phyloP scores from a whole-genome alignment of 495 filamentous ascomycete species.

The Wilcoxina mikolae region DNA sequence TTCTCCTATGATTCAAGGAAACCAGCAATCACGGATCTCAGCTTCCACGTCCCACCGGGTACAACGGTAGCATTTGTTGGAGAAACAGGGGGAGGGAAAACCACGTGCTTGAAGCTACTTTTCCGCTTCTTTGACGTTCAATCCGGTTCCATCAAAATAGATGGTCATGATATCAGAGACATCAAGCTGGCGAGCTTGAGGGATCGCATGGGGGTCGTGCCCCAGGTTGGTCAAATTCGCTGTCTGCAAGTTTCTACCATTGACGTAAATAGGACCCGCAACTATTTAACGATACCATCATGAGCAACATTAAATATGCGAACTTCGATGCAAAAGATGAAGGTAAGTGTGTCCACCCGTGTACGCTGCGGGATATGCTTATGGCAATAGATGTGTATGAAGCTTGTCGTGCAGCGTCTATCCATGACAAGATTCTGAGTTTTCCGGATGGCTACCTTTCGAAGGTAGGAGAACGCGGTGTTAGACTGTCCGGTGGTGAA shows the following conservation, averaged over 20 bases:
- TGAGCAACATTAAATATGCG: constrained; percentile 60
- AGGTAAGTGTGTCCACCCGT: constrained; percentile 12
- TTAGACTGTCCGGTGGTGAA: constrained; percentile 60
- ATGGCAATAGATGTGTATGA: constrained; percentile 42
- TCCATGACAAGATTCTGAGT: constrained; percentile 52
- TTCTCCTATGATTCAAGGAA: constrained; percentile 61
- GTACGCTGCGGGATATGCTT: constrained; percentile 1
- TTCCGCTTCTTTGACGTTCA: constrained; percentile 56
- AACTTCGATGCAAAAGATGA: constrained; percentile 44
- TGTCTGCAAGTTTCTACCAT: constrained; percentile 1
- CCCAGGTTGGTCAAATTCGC: constrained; percentile 31
- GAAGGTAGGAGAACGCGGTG: constrained; percentile 33
- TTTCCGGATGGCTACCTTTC: constrained; percentile 46
- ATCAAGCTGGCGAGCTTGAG: constrained; percentile 53
- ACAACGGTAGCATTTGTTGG: constrained; percentile 64
- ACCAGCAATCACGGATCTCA: constrained; percentile 48
- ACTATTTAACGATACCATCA: constrained; percentile 58
- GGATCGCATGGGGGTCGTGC: constrained; percentile 55
- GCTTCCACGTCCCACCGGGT: constrained; percentile 44
- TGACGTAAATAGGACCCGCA: constrained; percentile 37
- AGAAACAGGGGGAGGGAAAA: constrained; percentile 60
- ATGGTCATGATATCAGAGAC: constrained; percentile 57
- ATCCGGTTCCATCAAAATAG: constrained; percentile 50
- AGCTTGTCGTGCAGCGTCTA: constrained; percentile 53
- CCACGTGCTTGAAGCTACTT: constrained; percentile 58